Evolutionary conservation across 1,139 yeast genomes (phyloP), one percentile per base, ranked within the genome.

Genomic region (Debaryomyces fabryi): DNA sequence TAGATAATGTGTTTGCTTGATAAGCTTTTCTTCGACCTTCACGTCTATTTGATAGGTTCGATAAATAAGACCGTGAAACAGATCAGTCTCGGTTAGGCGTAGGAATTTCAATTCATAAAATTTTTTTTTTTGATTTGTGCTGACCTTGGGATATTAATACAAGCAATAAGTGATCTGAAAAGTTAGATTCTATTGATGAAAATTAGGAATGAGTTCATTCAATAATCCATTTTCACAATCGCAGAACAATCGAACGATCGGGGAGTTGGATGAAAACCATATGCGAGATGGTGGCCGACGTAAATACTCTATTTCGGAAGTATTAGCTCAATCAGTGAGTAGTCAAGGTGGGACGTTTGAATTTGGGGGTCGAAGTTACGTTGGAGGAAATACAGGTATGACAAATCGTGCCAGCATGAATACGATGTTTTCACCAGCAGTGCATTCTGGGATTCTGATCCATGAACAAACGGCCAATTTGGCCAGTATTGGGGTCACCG

Each of bases 401-500:
- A 52, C 59, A 51, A 40, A 56, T 58, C 46, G 35, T 55, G 24
- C 35, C 4, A 39, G 39, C 7, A 27, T 30, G 23, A 38, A 32
- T 21, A 23, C 20, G 12, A 23, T 56, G 16, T 58, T 58, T 43
- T 69, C 76, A 1, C 79, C 80, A 0, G 62, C 67, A 3, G 72
- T 81, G 18, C 78, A 75, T 53, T 71, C 82, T 0, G 79, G 79
- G 1, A 59, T 64, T 33, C 78, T 82, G 15, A 75, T 85, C 41
- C 82, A 86, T 51, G 88, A 82, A 53, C 86, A 83, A 52, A 79
- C 88, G 0, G 88, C 86, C 3, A 81, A 74, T 47, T 71, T 83
- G 53, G 87, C 90, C 12, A 73, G 72, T 32, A 78, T 85, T 46
- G 85, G 83, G 1, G 86, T 85, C 3, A 72, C 82, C 4, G 79